A percentile compares a stretch with the other conserved stretches of the same genome.
Evolutionary conservation across 2,329 filamentous ascomycete species (phyloP).

Genomic region (Epicoccum nigrum): DNA sequence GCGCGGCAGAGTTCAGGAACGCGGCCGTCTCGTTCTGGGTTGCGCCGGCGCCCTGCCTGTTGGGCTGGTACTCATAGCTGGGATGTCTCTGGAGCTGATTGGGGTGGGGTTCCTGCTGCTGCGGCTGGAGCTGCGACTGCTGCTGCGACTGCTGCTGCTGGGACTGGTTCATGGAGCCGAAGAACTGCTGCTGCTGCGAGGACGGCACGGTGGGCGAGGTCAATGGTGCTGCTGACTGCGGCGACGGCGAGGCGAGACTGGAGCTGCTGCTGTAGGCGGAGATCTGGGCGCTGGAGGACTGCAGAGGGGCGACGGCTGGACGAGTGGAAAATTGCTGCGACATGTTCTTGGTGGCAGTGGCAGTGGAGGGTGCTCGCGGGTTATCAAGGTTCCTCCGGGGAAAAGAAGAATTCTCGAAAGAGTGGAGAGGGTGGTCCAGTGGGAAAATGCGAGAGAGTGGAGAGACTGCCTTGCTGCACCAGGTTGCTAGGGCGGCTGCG

Average conservation of each 20-base stretch:
- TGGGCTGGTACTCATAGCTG: constrained; percentile 45
- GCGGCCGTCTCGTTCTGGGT: constrained; percentile 57
- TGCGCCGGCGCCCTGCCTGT: constrained; percentile 41
- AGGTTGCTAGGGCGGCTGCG: constrained; percentile 14
- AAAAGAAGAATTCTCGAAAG: constrained; percentile 15
- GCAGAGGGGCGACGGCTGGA: constrained; percentile 47
- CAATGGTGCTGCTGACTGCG: constrained; percentile 41
- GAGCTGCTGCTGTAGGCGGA: constrained; percentile 52
- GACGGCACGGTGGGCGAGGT: constrained; percentile 39
- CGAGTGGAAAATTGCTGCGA: constrained; percentile 30
- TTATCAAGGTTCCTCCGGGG: constrained; percentile 11
- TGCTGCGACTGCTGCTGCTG: constrained; percentile 41
- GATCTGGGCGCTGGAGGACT: constrained; percentile 34
- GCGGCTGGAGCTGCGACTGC: constrained; percentile 27
- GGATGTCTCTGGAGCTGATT: constrained; percentile 35
- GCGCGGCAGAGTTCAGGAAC: constrained; percentile 80
- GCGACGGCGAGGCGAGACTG: constrained; percentile 45
- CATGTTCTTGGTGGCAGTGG: constrained; percentile 27
- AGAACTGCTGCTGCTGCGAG: constrained; percentile 11
- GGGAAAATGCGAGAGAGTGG: background rate
- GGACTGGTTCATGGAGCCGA: constrained; percentile 30
- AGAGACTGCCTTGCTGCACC: constrained; percentile 2
- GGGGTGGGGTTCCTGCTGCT: constrained; percentile 37
- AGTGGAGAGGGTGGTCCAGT: constrained; percentile 12
- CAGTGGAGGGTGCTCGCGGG: constrained; percentile 1